These are phyloP conservation scores for Cryptosporidium ryanae DNA, from an alignment of 169 alveolate genomes.

Conservation along the genomic window DNA sequence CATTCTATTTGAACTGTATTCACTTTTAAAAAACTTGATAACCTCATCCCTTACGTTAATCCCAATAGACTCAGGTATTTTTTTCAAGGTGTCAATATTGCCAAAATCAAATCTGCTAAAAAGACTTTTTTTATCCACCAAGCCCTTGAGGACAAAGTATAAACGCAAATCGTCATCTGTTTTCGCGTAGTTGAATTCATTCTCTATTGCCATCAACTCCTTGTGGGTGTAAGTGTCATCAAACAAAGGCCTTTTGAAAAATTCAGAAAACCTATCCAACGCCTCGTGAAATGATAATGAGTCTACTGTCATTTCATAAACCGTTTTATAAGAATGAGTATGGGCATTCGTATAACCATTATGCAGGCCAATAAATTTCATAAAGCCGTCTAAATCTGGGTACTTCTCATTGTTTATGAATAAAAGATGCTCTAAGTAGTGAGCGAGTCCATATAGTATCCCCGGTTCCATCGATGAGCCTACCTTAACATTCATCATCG, in stretches of 20 bases:
- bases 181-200: conserved; percentile 78
- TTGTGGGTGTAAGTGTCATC: conserved; percentile 79
- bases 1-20: conserved; percentile 84
- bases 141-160: not conserved
- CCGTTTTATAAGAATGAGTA: conserved; percentile 79
- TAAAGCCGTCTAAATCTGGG: conserved; percentile 82
- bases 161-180: conserved; percentile 68
- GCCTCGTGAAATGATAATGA: conserved; percentile 79
- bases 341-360: conserved; percentile 85
- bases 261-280: conserved; percentile 81
- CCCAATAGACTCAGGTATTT: conserved; percentile 34
- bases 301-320: conserved; percentile 79
- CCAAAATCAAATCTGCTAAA: conserved; percentile 81
- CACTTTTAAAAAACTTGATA: conserved; percentile 77
- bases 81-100: conserved; percentile 77
- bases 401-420: conserved; percentile 86
- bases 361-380: conserved; percentile 74
- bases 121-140: conserved; percentile 65
- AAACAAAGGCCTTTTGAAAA: conserved; percentile 83
- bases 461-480: conserved; percentile 82
- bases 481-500: conserved; percentile 82
- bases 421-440: conserved; percentile 88
- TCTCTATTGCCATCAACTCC: conserved; percentile 84
- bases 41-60: conserved; percentile 80
- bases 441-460: conserved; percentile 87